These are phyloP conservation scores for Phtheirospermum japonicum DNA, from an alignment of 257 asterid species.

Conservation along the genomic window DNA sequence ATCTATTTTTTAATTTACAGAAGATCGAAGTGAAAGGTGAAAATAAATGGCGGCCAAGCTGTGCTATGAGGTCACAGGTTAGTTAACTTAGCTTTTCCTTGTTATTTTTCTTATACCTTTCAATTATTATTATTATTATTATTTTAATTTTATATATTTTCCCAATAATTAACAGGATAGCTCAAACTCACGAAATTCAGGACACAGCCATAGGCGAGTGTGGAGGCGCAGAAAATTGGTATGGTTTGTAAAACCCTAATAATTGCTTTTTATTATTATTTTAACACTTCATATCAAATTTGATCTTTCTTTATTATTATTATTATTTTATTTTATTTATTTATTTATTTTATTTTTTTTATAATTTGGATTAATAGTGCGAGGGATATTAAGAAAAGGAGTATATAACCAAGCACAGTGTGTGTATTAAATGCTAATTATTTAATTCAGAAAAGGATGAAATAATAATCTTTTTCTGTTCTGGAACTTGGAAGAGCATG, in stretches of 20 bases:
- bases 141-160: not conserved
- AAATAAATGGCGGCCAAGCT: slow-evolving; percentile 33
- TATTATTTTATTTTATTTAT: too few species aligned
- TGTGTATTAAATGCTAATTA: too few species aligned
- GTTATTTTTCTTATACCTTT: not conserved
- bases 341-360: too few species aligned
- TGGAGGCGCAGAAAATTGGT: slow-evolving; percentile 95
- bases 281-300: too few species aligned
- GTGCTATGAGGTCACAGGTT: slow-evolving; percentile 52
- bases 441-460: too few species aligned
- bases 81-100: not conserved
- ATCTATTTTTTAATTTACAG: slow-evolving; percentile 37
- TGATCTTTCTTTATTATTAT: too few species aligned
- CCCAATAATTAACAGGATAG: slow-evolving; percentile 40
- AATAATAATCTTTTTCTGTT: too few species aligned
- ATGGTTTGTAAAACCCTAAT: slow-evolving; percentile 18
- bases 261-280: not conserved
- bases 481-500: too few species aligned
- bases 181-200: slow-evolving; percentile 42
- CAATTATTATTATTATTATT: not conserved
- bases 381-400: too few species aligned
- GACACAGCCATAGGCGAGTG: slow-evolving; percentile 49
- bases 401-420: too few species aligned
- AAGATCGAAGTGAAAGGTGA: slow-evolving; percentile 45
- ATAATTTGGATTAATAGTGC: too few species aligned